A percentile compares a stretch with the other conserved stretches of the same genome.
phyloP scores from a whole-genome alignment of 2,329 filamentous ascomycete species.

The Cercospora janseana region DNA sequence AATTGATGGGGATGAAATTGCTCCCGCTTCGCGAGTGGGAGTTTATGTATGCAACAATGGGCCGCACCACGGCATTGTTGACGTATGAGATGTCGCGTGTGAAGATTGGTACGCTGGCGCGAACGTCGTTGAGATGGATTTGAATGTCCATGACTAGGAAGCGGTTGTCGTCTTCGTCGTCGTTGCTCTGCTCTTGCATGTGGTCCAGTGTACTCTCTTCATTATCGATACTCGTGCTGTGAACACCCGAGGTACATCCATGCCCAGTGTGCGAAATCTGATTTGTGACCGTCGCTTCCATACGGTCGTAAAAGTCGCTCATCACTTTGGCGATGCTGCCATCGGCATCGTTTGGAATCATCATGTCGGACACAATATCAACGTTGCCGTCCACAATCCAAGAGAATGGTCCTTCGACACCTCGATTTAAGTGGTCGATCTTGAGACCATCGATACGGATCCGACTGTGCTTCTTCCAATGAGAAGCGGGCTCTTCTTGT shows the following conservation, averaged over 20 bases:
- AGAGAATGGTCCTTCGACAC: conserved; percentile 88
- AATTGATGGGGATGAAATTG: conserved; percentile 93
- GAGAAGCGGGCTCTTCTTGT: conserved; percentile 61
- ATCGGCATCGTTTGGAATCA: conserved; percentile 85
- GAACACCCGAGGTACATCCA: conserved; percentile 2
- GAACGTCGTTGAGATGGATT: conserved; percentile 93
- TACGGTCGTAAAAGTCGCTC: conserved; percentile 93
- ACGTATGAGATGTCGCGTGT: conserved; percentile 89
- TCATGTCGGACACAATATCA: conserved; percentile 92
- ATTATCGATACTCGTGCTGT: conserved; percentile 29
- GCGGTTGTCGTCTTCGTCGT: conserved; percentile 59
- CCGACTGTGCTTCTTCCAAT: conserved; percentile 94
- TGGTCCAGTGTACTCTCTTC: conserved; percentile 15
- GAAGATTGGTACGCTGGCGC: conserved; percentile 88
- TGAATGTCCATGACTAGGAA: conserved; percentile 91
- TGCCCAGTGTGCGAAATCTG: conserved; percentile 21
- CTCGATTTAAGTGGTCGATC: conserved; percentile 93
- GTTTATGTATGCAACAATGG: conserved; percentile 98
- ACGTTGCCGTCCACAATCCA: conserved; percentile 98
- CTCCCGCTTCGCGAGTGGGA: conserved; percentile 60
- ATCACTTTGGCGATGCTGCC: conserved; percentile 91
- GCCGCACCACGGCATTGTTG: conserved; percentile 90
- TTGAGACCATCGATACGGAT: conserved; percentile 89
- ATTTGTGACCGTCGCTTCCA: conserved; percentile 81
- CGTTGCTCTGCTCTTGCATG: neutral